phyloP scores from a whole-genome alignment of 805 yeast genomes.

The Lachancea waltii region DNA sequence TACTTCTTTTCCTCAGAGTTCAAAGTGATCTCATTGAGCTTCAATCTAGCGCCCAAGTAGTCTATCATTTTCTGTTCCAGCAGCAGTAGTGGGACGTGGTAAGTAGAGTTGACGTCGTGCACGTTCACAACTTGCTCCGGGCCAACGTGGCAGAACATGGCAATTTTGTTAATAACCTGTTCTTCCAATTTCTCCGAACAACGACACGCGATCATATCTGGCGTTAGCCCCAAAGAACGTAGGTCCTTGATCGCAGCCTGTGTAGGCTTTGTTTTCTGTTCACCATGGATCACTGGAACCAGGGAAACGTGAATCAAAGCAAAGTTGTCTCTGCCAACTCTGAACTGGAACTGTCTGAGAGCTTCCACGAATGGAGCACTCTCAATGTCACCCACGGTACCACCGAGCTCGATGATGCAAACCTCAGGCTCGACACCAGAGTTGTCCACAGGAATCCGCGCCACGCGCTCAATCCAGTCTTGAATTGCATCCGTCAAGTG shows the following conservation, averaged over 20 bases:
- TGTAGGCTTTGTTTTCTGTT: constrained; percentile 98
- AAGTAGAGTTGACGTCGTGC: constrained; percentile 93
- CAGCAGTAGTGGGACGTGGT: constrained; percentile 91
- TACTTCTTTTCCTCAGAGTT: constrained; percentile 45
- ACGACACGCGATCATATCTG: constrained; percentile 97
- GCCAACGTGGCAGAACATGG: constrained; percentile 99
- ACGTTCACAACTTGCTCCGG: constrained; percentile 97
- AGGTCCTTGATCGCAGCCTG: constrained; percentile 98
- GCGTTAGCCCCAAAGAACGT: constrained; percentile 88
- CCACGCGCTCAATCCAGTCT: constrained; percentile 95
- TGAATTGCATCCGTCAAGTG: constrained; percentile 96
- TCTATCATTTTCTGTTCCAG: constrained; percentile 79
- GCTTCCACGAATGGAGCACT: constrained; percentile 99
- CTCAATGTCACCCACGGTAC: constrained; percentile 99
- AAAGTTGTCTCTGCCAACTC: constrained; percentile 90
- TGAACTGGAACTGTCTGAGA: constrained; percentile 95
- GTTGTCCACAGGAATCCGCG: constrained; percentile 85
- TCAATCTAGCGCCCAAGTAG: constrained; percentile 62
- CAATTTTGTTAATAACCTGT: constrained; percentile 89
- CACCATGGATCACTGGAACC: constrained; percentile 97
- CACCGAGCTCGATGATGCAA: constrained; percentile 96
- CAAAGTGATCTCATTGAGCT: constrained; percentile 44
- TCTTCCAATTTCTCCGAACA: constrained; percentile 76
- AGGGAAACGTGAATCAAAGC: constrained; percentile 94
- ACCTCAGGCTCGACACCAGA: constrained; percentile 88